Evolutionary conservation across 169 alveolate species (phyloP), one percentile per base, ranked within the genome.

Genomic region (Perkinsus chesapeaki): DNA sequence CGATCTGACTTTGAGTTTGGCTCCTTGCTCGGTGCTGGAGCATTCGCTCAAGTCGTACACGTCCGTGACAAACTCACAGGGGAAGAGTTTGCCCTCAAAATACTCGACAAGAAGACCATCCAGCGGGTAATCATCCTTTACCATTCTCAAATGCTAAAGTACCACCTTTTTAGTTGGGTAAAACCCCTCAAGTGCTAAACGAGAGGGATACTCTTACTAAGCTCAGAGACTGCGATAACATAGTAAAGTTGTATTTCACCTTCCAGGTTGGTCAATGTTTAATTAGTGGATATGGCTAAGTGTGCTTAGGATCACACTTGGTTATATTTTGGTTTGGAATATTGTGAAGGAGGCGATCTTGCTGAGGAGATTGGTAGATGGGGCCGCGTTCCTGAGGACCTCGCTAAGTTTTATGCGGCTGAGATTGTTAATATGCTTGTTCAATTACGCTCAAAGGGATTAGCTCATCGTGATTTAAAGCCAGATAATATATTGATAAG

Each of bases 401-500:
- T 95, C 92, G 96, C 96, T 39, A 94, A 97, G 73, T 96, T 95
- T 92, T 96, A 96, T 94, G 96, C 96, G 48, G 95, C 96, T 48
- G 95, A 97, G 94, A 95, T 97, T 23, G 93, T 96, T 23, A 93
- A 95, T 73, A 97, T 96, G n/a, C 93, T 97, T 38, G 96, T 96
- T 39, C 96, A 96, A 73, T 93, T 96, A 19, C 96, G 95, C 60
- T 91, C 94, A 43, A 95, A 95, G 39, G 94, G 95, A 90, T 96
- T 97, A 0, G 96, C 97, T 0, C 98, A 97, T 93, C 92, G 98
- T 91, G 98, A 97, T 93, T 92, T 97, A 82, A 97, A 97, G 92
- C 98, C 98, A 36, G 98, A 97, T 94, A 97, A 97, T 93, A 94
- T 97, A 39, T 91, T 97, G 73, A 94, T 97, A 93, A 92, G 95